Evolutionary conservation across 1,139 yeast genomes (phyloP).

Genomic region (Hemisphaericaspora xylanilytica): DNA sequence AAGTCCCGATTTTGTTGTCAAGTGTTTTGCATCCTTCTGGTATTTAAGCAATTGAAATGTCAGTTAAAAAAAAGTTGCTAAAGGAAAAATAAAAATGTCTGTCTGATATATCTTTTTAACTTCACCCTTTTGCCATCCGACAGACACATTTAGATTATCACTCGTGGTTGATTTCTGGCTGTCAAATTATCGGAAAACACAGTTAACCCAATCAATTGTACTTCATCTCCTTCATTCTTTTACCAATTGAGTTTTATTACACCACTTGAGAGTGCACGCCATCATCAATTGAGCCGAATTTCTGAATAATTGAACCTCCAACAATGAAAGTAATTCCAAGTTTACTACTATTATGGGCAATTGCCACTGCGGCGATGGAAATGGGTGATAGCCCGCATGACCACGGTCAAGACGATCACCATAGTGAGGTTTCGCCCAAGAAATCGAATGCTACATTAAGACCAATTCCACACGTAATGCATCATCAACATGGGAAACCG

Average conservation of each 20-base stretch:
- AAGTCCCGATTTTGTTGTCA: too few species aligned
- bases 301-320: neutral
- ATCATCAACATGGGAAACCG: slow-evolving; percentile 70
- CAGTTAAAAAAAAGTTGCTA: neutral
- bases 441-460: slow-evolving; percentile 8
- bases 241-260: too few species aligned
- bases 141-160: too few species aligned
- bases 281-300: too few species aligned
- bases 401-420: neutral
- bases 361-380: slow-evolving; percentile 10
- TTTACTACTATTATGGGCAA: slow-evolving; percentile 9
- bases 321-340: slow-evolving; percentile 9
- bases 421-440: neutral
- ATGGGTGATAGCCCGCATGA: slow-evolving; percentile 15
- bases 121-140: too few species aligned
- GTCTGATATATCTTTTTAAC: too few species aligned
- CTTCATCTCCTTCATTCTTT: too few species aligned
- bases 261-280: too few species aligned
- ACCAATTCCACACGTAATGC: slow-evolving; percentile 52
- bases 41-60: neutral
- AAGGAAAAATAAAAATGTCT: neutral
- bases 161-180: too few species aligned
- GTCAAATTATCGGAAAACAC: too few species aligned
- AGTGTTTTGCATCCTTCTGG: too few species aligned
- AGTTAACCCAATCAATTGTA: too few species aligned